These are phyloP conservation scores for Volvox carteri DNA, from an alignment of 163 green algal genomes.

Conservation along the genomic window DNA sequence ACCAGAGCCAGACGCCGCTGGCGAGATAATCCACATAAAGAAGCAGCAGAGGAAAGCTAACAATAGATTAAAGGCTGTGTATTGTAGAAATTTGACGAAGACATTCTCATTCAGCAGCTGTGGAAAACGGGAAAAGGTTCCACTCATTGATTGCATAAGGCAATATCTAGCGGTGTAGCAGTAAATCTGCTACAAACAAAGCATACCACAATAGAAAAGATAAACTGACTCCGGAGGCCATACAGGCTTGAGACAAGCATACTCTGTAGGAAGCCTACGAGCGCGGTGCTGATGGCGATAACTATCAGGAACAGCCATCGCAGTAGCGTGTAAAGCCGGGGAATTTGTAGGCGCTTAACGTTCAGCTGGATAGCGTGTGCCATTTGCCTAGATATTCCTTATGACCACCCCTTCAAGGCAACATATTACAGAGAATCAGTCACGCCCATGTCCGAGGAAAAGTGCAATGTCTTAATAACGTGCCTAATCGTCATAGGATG, in stretches of 20 bases:
- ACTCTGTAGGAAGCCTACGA: conserved; percentile 70
- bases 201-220: conserved; percentile 62
- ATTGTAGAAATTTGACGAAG: conserved; percentile 68
- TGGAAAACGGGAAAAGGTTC: background rate
- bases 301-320: conserved; percentile 71
- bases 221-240: conserved; percentile 55
- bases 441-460: too few relatives aligned
- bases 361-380: background rate
- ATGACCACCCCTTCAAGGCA: background rate
- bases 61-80: conserved; percentile 67
- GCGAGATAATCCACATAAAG: conserved; percentile 72
- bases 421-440: too few relatives aligned
- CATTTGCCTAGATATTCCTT: background rate
- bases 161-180: background rate
- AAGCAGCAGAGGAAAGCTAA: conserved; percentile 66
- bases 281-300: conserved; percentile 64
- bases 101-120: conserved; percentile 59
- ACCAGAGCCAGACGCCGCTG: conserved; percentile 72
- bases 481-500: too few relatives aligned
- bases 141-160: background rate
- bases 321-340: conserved; percentile 62
- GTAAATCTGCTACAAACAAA: too few relatives aligned
- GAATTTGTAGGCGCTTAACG: conserved; percentile 40
- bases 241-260: conserved; percentile 69
- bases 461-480: too few relatives aligned